Evolutionary conservation across 2,329 filamentous ascomycete species (phyloP).

Genomic region (Chrysoporthe deuterocubensis): DNA sequence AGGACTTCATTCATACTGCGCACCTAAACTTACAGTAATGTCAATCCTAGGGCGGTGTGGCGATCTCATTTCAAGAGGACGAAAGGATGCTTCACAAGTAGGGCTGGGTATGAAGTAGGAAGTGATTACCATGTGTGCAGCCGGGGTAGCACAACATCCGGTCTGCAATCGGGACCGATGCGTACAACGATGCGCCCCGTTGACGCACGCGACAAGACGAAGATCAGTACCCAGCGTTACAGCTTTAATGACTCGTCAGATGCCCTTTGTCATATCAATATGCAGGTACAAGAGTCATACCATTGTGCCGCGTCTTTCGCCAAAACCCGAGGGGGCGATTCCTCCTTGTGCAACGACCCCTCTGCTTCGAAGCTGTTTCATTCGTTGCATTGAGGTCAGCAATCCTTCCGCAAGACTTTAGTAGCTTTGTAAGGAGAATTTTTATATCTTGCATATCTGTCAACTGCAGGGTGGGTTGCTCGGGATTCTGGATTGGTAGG

Average conservation of each 20-base stretch:
- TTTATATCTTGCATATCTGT: background rate
- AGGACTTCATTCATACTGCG: background rate
- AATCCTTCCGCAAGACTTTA: background rate
- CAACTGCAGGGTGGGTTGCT: background rate
- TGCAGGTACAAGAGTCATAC: background rate
- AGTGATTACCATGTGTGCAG: background rate
- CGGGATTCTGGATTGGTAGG: background rate
- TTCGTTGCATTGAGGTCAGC: background rate
- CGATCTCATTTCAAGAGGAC: background rate
- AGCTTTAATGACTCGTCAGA: background rate
- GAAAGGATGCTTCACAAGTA: background rate
- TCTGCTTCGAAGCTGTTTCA: background rate
- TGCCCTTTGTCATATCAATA: background rate
- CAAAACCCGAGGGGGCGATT: background rate
- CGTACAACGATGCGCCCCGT: background rate
- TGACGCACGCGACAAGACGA: background rate
- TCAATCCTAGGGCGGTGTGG: background rate
- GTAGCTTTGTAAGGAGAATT: background rate
- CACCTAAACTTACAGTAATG: background rate
- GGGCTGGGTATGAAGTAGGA: background rate
- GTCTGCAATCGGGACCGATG: background rate
- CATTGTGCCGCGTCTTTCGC: background rate
- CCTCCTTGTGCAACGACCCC: background rate
- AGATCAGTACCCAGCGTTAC: background rate
- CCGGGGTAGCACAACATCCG: background rate